Evolutionary conservation across 352 stramenopile species (phyloP), one percentile per base, ranked within the genome.

Genomic region (Globisporangium middletonii): DNA sequence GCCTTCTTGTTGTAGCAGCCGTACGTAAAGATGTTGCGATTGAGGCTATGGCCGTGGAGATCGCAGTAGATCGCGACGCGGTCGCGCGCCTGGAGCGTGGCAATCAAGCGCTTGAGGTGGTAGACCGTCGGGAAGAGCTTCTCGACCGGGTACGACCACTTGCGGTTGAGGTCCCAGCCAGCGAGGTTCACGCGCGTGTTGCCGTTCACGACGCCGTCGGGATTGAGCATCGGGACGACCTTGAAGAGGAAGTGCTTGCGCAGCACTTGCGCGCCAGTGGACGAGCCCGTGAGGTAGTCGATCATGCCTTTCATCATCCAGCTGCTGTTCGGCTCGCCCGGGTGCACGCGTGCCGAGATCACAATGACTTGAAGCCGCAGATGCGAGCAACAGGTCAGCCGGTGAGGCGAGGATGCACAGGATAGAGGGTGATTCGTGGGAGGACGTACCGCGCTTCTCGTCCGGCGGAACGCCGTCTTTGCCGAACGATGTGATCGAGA

Each of bases 241-340:
- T 96, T 95, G 62, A 97, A 96, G 16, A 96, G 63, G 28, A 96
- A 96, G 52, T 89, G 60, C 33, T 74, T 69, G 3, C 89, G 81
- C 9, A 97, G 67, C 12, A 92, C 59, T 2, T 63, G 61, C 0
- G 91, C 89, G 1, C 73, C 85, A 6, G 62, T 75, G 9, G 72
- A 79, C 1, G 71, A n/a, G 1, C 83, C 73, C 4, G 84, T 93
- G 30, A 97, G 70, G 63, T 94, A 96, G 47, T 94, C 73, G n/a
- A 97, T 59, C 68, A 97, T 86, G n/a, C 91, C 91, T 52, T 97
- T 80, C 84, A 97, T 96, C 71, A 97, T 94, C 77, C 85, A 97
- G 50, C 79, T 94, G 38, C 81, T 86, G 63, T 95, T 95, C 4
- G 84, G 73, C 59, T 97, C 90, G 5, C 88, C 88, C 0, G 90